Conservation (phyloP, 768 basidiomycete species). For the Russula griseocarnosa region DNA sequence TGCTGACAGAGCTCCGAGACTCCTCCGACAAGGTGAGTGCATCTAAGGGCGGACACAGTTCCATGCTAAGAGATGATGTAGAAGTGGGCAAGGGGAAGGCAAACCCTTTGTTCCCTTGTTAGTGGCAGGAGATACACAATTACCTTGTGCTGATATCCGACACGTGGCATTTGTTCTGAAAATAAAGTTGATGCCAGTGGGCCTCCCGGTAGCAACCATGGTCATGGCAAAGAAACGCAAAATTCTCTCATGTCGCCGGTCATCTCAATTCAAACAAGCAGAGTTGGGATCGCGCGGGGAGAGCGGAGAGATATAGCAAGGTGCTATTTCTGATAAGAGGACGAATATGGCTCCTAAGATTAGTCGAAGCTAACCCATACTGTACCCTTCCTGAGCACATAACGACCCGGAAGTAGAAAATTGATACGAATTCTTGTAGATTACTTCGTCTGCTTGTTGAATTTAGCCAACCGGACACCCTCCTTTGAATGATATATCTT, state of each 20-base stretch:
- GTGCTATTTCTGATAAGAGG: conserved; percentile 29
- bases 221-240: conserved; percentile 9
- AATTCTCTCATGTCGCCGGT: conserved; percentile 27
- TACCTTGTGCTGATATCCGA: neutral
- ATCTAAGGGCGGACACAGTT: neutral
- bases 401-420: no score
- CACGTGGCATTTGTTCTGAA: neutral
- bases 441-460: no score
- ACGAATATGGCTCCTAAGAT: neutral
- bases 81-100: neutral
- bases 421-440: no score
- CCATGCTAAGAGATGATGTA: neutral
- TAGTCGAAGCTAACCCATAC: neutral
- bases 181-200: neutral
- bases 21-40: neutral
- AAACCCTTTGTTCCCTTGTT: neutral
- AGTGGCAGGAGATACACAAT: neutral
- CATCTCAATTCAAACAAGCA: conserved; percentile 17
- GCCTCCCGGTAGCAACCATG: conserved; percentile 1
- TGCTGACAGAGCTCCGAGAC: neutral
- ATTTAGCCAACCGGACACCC: no score
- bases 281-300: conserved; percentile 21
- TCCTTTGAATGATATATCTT: no score
- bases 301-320: conserved; percentile 31
- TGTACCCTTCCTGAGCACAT: no score